Evolutionary conservation across 345 rosid genomes (phyloP), one percentile per base, ranked within the genome.

Genomic region (Dimocarpus longan): DNA sequence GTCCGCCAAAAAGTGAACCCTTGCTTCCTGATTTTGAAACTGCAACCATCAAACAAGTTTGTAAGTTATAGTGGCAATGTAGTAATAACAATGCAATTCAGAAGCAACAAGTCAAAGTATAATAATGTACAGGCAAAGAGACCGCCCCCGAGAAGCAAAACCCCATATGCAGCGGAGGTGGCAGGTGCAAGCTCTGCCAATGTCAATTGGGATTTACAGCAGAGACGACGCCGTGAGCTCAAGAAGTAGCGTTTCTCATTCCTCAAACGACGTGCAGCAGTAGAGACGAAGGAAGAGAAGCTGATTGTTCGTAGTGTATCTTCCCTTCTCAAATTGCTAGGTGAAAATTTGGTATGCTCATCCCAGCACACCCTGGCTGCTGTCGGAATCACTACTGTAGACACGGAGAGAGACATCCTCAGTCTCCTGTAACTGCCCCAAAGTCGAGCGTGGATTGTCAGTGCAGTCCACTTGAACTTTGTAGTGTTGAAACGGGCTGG

Each of bases 1-100:
- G 82, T 70, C 98, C 96, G 0, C 97, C 97, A 54, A 86, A 87
- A 28, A 93, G 91, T 18, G 98, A 95, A 10, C 95, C 93, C 42
- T 91, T 91, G 80, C 97, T 93, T 77, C 90, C 91, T 19, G 97
- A 95, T 82, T 74, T 89, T 40, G 73, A 65, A 82, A 82, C 97
- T 91, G 84, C 76, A 84, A 64, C 75, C 78, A 43, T 3, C 3
- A 37, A 10, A 67, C n/a, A 21, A 74, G 74, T 52, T 60, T 9
- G 16, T 52, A 70, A 67, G 12, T 26, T 44, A 50, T 21, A 1
- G 66, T 56, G 16, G 37, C 24, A 64, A 78, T 57, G 18, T 8
- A 60, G 18, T 8, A 60, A 22, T 10, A 22, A 21, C 21, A 16
- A 75, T 8, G 40, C 11, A 42, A 28, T 43, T 5, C 71, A 71